Evolutionary conservation across 192 early-diverging fungal species (phyloP), one percentile per base, ranked within the genome.

Genomic region (Entomortierella lignicola): DNA sequence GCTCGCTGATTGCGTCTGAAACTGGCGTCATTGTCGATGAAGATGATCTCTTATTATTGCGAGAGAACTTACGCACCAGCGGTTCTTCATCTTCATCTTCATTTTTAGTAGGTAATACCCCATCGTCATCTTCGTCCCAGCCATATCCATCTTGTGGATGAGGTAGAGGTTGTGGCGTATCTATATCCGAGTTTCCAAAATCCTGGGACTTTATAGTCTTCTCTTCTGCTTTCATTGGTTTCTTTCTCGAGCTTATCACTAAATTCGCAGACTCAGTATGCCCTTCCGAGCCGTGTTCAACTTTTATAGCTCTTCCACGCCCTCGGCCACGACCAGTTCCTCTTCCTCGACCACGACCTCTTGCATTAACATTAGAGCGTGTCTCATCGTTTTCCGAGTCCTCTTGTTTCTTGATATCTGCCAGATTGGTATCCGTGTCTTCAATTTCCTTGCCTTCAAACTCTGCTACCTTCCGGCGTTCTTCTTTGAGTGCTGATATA

Each of bases 81-180:
- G 52, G 51, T 7, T 67, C 72, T 0, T 73, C 56, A 2, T 66
- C 72, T 2, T 37, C 51, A 4, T 39, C 31, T 23, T 61, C 21
- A 17, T 37, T 37, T 51, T 52, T 50, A 18, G 8, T 20, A 44
- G 27, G 29, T 52, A 55, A 2, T 13, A 27, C 42, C 6, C 15
- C n/a, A 20, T 1, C 39, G 0, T 47, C 53, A 29, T 55, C 57
- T 13, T 66, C 52, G 20, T 66, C 68, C 75, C 75, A 79, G 10
- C 75, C 75, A 55, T 79, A 79, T 20, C 48, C 67, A 42, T 79
- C 75, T 52, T 79, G 75, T 8, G 75, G 75, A 20, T 79, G 75
- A 0, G 62, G 32, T 17, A 60, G 27, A 18, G 41, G 62, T 18
- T 53, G 13, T n/a, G 30, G 63, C 1, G 25, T 41, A 12, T 41